Conservation (phyloP, 169 alveolate genomes). For the Plasmodium vinckei region DNA sequence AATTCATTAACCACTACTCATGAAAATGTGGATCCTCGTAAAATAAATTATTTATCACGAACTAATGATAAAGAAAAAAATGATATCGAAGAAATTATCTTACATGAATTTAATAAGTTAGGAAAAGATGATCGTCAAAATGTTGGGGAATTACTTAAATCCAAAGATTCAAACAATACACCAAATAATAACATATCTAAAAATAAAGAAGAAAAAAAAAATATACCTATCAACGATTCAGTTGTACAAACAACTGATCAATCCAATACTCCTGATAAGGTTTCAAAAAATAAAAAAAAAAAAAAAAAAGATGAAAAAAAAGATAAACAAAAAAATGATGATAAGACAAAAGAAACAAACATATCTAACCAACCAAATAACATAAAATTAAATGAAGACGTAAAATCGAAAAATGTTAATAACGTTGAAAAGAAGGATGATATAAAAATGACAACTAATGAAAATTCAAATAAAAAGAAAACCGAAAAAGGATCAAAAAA, state of each 20-base stretch:
- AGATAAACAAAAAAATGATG: neutral
- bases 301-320: neutral
- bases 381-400: neutral
- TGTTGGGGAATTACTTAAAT: neutral
- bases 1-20: too few species aligned
- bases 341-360: too few species aligned
- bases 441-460: neutral
- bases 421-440: neutral
- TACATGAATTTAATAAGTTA: slow-evolving; percentile 27
- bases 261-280: too few species aligned
- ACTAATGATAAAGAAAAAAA: slow-evolving; percentile 18
- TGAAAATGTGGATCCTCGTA: neutral
- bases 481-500: neutral
- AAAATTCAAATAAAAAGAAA: neutral
- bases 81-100: slow-evolving; percentile 38
- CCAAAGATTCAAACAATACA: too few species aligned
- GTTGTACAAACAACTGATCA: too few species aligned
- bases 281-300: too few species aligned
- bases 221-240: too few species aligned
- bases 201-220: too few species aligned
- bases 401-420: neutral
- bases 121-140: slow-evolving; percentile 3
- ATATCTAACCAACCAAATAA: neutral
- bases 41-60: neutral
- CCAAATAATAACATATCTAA: too few species aligned